phyloP scores from a whole-genome alignment of 176 grass and related monocot genomes.

The Musa beccarii region DNA sequence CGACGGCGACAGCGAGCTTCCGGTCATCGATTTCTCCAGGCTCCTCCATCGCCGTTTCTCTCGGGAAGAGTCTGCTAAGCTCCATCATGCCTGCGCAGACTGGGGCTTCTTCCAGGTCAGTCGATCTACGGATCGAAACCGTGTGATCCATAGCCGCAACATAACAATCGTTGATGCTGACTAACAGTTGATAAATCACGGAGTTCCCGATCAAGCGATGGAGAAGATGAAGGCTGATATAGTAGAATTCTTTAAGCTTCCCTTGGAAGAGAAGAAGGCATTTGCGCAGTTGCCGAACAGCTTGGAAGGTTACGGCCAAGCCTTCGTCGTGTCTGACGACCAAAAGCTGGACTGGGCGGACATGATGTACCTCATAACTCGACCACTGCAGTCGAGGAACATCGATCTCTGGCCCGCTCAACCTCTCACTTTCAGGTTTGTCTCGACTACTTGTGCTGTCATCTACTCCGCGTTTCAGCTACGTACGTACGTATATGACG shows the following conservation, averaged over 20 bases:
- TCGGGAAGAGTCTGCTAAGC: conserved; percentile 18
- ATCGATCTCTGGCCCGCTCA: conserved; percentile 19
- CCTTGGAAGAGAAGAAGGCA: conserved; percentile 23
- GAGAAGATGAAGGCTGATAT: conserved; percentile 19
- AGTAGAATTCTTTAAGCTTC: conserved; percentile 31
- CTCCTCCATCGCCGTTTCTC: conserved; percentile 15
- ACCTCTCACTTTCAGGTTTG: conserved; percentile 25
- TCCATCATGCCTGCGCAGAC: conserved; percentile 30
- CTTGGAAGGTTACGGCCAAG: conserved; percentile 34
- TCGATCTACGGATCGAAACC: neutral
- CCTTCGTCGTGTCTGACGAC: conserved; percentile 31
- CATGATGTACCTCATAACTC: conserved; percentile 26
- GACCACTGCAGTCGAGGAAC: conserved; percentile 6
- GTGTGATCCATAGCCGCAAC: neutral
- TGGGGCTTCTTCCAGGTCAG: conserved; percentile 72
- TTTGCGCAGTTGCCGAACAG: conserved; percentile 19
- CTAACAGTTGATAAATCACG: conserved; percentile 30
- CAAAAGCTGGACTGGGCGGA: conserved; percentile 39
- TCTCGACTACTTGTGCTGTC: neutral
- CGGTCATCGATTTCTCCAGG: conserved; percentile 20
- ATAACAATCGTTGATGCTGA: neutral
- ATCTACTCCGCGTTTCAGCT: neutral
- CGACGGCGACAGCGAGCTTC: neutral
- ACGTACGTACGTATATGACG: no score
- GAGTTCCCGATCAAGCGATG: conserved; percentile 7